A percentile compares a stretch with the other conserved stretches of the same genome.
phyloP scores from a whole-genome alignment of 140 eudicot species.

The Senecio squalidus region DNA sequence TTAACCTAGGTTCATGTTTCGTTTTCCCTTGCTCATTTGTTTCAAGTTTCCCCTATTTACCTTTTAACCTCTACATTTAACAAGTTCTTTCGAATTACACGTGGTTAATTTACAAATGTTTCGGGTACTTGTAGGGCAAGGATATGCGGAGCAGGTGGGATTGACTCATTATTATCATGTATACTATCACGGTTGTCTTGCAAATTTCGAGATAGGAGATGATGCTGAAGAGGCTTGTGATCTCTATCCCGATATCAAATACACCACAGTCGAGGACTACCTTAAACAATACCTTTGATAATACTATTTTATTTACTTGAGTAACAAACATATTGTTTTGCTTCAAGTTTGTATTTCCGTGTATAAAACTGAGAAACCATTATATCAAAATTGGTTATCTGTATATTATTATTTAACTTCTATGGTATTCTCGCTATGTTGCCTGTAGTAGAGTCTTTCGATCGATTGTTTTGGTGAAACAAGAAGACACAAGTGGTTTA shows the following conservation, averaged over 20 bases:
- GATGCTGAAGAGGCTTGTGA: conserved; percentile 53
- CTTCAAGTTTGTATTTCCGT: background rate
- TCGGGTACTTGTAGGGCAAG: conserved; percentile 27
- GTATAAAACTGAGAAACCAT: no score
- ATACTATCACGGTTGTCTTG: conserved; percentile 65
- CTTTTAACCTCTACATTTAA: background rate
- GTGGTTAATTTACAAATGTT: background rate
- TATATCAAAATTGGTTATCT: no score
- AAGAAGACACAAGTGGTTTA: no score
- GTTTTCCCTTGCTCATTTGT: no score
- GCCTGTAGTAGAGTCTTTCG: no score
- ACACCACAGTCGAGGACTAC: conserved; percentile 47
- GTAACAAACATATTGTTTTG: background rate
- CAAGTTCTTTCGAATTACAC: background rate
- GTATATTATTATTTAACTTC: no score
- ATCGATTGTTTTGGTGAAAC: no score
- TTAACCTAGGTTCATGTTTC: no score
- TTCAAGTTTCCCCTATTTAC: no score
- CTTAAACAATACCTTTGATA: conserved; percentile 41
- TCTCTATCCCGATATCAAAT: conserved; percentile 70
- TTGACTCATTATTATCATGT: conserved; percentile 69
- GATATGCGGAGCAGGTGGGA: conserved; percentile 50
- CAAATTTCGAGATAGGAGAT: conserved; percentile 60
- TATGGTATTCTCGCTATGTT: no score
- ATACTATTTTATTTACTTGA: background rate